A percentile compares a stretch with the other conserved stretches of the same genome.
Evolutionary conservation across 768 basidiomycete species (phyloP).

Genomic region (Tricholoma furcatifolium): DNA sequence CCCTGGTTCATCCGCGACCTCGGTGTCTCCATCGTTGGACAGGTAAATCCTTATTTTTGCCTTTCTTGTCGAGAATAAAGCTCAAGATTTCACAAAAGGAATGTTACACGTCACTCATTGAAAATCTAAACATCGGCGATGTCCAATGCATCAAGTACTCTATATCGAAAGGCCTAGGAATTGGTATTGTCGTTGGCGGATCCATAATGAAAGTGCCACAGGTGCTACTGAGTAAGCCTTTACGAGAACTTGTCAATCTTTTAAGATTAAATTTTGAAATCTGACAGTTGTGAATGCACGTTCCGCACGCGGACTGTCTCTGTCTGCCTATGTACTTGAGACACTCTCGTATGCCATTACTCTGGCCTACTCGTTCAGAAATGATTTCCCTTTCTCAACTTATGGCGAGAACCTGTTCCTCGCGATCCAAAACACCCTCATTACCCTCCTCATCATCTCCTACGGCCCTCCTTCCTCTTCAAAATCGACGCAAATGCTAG

Average conservation of each 20-base stretch:
- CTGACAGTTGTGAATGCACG: constrained; percentile 61
- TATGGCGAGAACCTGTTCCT: constrained; percentile 98
- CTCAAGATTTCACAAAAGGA: constrained; percentile 44
- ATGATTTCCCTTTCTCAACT: constrained; percentile 91
- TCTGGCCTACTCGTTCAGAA: constrained; percentile 81
- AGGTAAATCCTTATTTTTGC: constrained; percentile 43
- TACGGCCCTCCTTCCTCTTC: constrained; percentile 43
- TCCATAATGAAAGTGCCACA: constrained; percentile 97
- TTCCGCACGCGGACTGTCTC: constrained; percentile 85
- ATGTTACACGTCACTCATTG: constrained; percentile 89
- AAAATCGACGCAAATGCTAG: constrained; percentile 16
- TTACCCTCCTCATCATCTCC: constrained; percentile 83
- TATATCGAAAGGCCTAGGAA: constrained; percentile 87
- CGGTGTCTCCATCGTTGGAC: constrained; percentile 77
- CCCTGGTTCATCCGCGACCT: constrained; percentile 84
- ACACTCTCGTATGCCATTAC: constrained; percentile 90
- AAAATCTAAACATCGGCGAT: constrained; percentile 77
- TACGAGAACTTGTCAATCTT: not conserved
- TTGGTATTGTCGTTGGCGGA: constrained; percentile 91
- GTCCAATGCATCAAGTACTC: constrained; percentile 87
- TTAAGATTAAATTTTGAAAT: not conserved
- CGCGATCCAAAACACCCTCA: constrained; percentile 82
- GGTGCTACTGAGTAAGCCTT: constrained; percentile 71
- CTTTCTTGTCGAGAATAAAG: not conserved
- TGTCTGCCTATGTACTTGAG: constrained; percentile 87